These are phyloP conservation scores for Monilinia fructigena DNA, from an alignment of 2,329 filamentous ascomycete species.

Conservation along the genomic window DNA sequence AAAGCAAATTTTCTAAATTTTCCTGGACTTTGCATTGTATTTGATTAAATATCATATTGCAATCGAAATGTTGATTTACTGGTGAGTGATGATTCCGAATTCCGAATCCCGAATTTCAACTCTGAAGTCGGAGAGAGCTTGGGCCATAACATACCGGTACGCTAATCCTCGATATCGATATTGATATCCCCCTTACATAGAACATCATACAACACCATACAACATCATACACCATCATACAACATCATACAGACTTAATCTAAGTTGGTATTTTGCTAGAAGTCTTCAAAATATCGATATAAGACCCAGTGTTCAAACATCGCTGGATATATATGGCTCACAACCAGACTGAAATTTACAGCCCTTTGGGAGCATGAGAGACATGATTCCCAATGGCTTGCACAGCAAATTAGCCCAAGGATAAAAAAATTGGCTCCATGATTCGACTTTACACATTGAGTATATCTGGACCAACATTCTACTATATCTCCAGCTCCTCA, in stretches of 20 bases:
- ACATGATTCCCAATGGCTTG: neutral
- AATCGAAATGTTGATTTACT: neutral
- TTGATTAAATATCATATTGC: too few species aligned
- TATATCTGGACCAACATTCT: neutral
- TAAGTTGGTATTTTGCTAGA: neutral
- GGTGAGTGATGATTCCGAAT: constrained; percentile 10
- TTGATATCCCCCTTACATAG: neutral
- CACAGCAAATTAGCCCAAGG: neutral
- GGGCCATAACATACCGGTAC: neutral
- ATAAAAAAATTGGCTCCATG: too few species aligned
- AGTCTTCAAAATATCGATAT: neutral
- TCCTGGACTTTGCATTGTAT: neutral
- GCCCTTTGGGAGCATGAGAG: neutral
- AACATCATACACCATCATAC: neutral
- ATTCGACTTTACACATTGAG: neutral
- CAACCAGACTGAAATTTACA: too few species aligned
- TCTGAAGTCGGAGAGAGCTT: neutral
- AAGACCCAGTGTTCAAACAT: neutral
- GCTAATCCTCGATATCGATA: neutral
- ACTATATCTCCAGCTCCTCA: too few species aligned
- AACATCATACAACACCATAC: neutral
- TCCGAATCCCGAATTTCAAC: neutral
- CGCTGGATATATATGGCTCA: neutral
- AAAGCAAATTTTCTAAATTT: neutral
- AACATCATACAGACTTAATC: neutral